Evolutionary conservation across 2,329 filamentous ascomycete genomes (phyloP).

Genomic region (Colletotrichum sp.): DNA sequence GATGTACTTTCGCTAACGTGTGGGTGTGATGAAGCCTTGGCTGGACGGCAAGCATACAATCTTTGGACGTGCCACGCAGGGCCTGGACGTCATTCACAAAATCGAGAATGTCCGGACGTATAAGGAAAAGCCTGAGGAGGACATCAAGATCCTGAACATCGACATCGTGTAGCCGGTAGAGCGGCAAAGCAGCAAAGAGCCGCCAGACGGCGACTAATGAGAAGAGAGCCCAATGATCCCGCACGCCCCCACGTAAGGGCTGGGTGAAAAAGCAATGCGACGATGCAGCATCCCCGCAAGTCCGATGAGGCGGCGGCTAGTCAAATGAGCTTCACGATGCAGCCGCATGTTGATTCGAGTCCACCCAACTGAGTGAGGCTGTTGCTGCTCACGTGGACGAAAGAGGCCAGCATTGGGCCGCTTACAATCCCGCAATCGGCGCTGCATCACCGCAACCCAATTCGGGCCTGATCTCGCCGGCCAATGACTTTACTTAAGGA

Average conservation of each 20-base stretch:
- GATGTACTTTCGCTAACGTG: conserved; percentile 1
- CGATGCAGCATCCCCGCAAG: conserved; percentile 18
- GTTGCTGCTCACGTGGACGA: conserved; percentile 14
- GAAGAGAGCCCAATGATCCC: neutral
- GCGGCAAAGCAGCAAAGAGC: neutral
- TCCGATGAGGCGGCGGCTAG: neutral
- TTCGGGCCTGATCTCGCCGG: conserved; percentile 16
- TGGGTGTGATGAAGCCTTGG: conserved; percentile 67
- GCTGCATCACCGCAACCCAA: conserved; percentile 19
- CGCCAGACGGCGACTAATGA: neutral
- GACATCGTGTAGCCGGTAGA: conserved; percentile 50
- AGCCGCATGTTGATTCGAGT: conserved; percentile 3
- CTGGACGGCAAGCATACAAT: conserved; percentile 96
- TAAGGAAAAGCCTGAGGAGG: conserved; percentile 93
- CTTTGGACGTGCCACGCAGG: conserved; percentile 88
- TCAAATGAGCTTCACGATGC: conserved; percentile 18
- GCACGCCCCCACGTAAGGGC: neutral
- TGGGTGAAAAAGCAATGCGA: conserved; percentile 14
- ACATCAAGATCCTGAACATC: conserved; percentile 97
- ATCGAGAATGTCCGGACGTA: conserved; percentile 90
- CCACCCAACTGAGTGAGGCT: conserved; percentile 18
- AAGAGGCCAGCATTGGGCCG: conserved; percentile 14
- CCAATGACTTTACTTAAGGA: conserved; percentile 17
- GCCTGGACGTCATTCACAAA: conserved; percentile 91
- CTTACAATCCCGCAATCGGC: conserved; percentile 21